These are phyloP conservation scores for Blastobotrys malaysiensis DNA, from an alignment of 1,139 yeast species.

Conservation along the genomic window DNA sequence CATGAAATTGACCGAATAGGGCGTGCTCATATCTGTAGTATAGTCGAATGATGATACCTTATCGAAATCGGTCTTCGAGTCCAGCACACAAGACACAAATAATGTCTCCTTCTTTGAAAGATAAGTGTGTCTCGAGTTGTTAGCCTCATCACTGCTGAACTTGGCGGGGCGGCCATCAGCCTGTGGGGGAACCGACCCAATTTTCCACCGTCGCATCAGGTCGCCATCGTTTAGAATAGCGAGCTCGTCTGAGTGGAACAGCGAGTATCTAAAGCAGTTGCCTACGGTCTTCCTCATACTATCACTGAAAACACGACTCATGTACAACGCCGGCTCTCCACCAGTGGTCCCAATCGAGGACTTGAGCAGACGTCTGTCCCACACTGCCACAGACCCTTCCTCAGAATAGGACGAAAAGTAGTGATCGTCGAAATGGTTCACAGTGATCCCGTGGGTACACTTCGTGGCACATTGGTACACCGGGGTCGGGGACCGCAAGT, in stretches of 20 bases:
- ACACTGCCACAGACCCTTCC: conserved; percentile 77
- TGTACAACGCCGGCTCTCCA: conserved; percentile 55
- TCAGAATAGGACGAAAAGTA: conserved; percentile 73
- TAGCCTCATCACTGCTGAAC: neutral
- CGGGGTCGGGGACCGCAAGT: conserved; percentile 64
- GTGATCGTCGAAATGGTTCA: conserved; percentile 62
- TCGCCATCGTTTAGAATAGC: conserved; percentile 78
- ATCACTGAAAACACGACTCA: conserved; percentile 64
- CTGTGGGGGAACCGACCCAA: conserved; percentile 51
- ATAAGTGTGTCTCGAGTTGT: conserved; percentile 12
- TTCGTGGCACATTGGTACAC: conserved; percentile 71
- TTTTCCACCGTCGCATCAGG: conserved; percentile 73
- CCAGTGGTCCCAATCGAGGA: conserved; percentile 11
- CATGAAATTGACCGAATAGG: conserved; percentile 51
- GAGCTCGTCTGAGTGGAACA: conserved; percentile 65
- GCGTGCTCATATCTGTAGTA: conserved; percentile 47
- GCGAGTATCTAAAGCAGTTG: conserved; percentile 68
- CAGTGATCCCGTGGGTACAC: conserved; percentile 60
- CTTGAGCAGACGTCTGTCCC: conserved; percentile 74
- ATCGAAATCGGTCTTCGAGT: conserved; percentile 70
- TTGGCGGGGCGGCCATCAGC: conserved; percentile 7
- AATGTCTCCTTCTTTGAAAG: conserved; percentile 35
- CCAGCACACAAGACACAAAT: conserved; percentile 73
- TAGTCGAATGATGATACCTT: conserved; percentile 83
- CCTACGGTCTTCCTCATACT: conserved; percentile 35